phyloP scores from a whole-genome alignment of 2,329 filamentous ascomycete species.

The Penicillium sclerotiorum region DNA sequence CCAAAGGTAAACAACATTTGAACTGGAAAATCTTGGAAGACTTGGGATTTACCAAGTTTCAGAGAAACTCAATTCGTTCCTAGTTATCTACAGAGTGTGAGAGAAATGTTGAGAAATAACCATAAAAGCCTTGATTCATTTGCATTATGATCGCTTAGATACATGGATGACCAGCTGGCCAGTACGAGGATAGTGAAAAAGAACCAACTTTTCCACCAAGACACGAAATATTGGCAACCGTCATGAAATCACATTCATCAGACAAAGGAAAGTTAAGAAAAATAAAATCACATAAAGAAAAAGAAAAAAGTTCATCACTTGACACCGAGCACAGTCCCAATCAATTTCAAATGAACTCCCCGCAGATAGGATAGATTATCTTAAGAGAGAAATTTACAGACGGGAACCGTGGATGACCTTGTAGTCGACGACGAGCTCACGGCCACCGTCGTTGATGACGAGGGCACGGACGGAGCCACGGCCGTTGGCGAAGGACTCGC shows the following conservation, averaged over 20 bases:
- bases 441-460: conserved; percentile 89
- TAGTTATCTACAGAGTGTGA: no score
- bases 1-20: no score
- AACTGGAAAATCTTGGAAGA: no score
- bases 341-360: conserved; percentile 1
- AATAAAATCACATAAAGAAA: conserved; percentile 9
- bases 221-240: conserved; percentile 17
- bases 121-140: conserved; percentile 5
- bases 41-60: no score
- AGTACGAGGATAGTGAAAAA: conserved; percentile 4
- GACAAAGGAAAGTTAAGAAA: conserved; percentile 26
- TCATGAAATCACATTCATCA: conserved; percentile 25
- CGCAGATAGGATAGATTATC: conserved; percentile 7
- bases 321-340: conserved; percentile 6
- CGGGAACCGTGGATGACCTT: conserved; percentile 88
- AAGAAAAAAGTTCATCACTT: conserved; percentile 19
- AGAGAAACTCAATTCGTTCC: no score
- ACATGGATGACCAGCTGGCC: conserved; percentile 6
- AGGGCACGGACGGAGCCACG: conserved; percentile 92
- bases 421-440: conserved; percentile 97
- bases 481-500: conserved; percentile 83
- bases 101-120: no score
- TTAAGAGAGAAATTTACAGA: conserved; percentile 51
- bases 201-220: conserved; percentile 24
- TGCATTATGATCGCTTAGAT: conserved; percentile 13